phyloP scores from a whole-genome alignment of 2,329 filamentous ascomycete genomes.

The Zarea fungicola region DNA sequence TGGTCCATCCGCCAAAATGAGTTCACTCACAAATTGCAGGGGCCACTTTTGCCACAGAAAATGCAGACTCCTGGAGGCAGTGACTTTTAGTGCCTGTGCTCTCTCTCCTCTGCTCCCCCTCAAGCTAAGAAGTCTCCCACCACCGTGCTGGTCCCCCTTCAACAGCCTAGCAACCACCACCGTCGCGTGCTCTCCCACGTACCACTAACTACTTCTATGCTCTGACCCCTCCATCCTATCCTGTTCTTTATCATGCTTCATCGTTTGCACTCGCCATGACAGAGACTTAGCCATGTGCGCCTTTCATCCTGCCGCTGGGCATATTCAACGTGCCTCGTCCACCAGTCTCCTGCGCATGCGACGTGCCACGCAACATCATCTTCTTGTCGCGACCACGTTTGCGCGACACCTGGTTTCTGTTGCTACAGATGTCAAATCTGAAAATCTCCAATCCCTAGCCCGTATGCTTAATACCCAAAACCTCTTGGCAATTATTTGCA shows the following conservation, averaged over 20 bases:
- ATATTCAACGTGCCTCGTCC: slow-evolving; percentile 35
- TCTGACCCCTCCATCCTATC: neutral
- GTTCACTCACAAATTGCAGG: neutral
- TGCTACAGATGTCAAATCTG: slow-evolving; percentile 13
- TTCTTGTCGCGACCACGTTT: slow-evolving; percentile 30
- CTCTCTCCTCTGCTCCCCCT: neutral
- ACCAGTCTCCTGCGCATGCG: slow-evolving; percentile 48
- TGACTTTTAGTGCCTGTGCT: too few species aligned
- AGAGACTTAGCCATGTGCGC: slow-evolving; percentile 18
- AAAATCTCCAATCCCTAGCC: slow-evolving; percentile 27
- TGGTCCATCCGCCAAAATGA: neutral
- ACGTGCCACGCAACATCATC: slow-evolving; percentile 37
- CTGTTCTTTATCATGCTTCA: slow-evolving; percentile 21
- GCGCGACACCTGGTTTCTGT: slow-evolving; percentile 41
- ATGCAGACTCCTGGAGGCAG: neutral
- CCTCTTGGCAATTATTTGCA: neutral
- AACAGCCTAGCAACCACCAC: neutral
- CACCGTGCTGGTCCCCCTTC: slow-evolving; percentile 1
- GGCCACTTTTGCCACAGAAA: neutral
- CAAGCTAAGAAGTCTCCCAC: neutral
- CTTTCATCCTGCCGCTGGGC: slow-evolving; percentile 28
- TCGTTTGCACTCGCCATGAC: slow-evolving; percentile 14
- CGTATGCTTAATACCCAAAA: slow-evolving; percentile 30
- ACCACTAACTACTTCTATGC: neutral
- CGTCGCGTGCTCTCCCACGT: neutral